A percentile compares a stretch with the other conserved stretches of the same genome.
Evolutionary conservation across 768 basidiomycete genomes (phyloP).

Genomic region (Lentinus tigrinus): DNA sequence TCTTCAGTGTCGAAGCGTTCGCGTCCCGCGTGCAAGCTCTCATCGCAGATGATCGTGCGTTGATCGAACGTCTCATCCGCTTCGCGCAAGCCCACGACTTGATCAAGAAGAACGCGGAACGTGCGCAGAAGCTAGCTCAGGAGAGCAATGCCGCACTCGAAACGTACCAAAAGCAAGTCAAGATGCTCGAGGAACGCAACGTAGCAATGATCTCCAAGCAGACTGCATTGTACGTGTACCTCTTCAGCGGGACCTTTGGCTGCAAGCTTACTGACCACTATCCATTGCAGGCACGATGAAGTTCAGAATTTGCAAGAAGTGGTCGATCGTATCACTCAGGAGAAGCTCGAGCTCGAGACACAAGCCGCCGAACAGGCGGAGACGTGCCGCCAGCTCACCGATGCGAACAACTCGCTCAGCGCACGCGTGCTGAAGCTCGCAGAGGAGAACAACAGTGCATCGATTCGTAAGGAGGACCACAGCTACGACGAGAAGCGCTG

Average conservation of each 20-base stretch:
- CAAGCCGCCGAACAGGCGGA: conserved; percentile 73
- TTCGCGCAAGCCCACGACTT: conserved; percentile 89
- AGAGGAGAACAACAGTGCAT: conserved; percentile 59
- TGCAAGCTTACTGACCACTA: not conserved
- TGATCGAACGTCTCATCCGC: conserved; percentile 81
- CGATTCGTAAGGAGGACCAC: conserved; percentile 56
- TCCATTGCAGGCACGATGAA: conserved; percentile 59
- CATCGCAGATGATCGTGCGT: conserved; percentile 75
- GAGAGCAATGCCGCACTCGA: conserved; percentile 78
- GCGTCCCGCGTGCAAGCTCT: conserved; percentile 76
- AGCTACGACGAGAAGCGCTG: conserved; percentile 60
- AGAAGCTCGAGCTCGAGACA: conserved; percentile 70
- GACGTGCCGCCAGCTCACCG: conserved; percentile 67
- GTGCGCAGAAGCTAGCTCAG: conserved; percentile 87
- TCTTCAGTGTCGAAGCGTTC: conserved; percentile 76
- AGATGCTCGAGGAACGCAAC: conserved; percentile 76
- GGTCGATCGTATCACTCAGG: conserved; percentile 56
- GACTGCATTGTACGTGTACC: conserved; percentile 49
- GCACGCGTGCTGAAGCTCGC: conserved; percentile 70
- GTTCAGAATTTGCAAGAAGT: conserved; percentile 55
- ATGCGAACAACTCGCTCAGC: conserved; percentile 77
- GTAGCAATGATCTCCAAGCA: conserved; percentile 48
- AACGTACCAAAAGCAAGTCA: conserved; percentile 89
- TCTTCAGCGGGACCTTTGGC: not conserved
- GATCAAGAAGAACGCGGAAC: conserved; percentile 88